Evolutionary conservation across 805 yeast genomes (phyloP), one percentile per base, ranked within the genome.

Genomic region (Naumovozyma baii): DNA sequence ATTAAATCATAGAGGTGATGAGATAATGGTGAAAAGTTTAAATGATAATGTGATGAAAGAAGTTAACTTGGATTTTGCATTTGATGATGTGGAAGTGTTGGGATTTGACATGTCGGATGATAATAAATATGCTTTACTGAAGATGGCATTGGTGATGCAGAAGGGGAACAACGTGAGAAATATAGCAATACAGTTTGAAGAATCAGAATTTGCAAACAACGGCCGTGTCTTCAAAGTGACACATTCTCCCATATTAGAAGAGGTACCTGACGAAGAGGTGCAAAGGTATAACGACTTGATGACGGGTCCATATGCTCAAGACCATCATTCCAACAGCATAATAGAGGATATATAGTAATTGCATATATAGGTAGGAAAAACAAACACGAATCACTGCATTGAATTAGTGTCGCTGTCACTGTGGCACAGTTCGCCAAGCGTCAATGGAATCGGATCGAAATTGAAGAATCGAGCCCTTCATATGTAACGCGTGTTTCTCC

Each of bases 231-330:
- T 7, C 26, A 22, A 7, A 13, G 15, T 13, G 28, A 16, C 18
- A 3, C 31, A 33, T 33, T 50, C 56, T n/a, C 49, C 51, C 3
- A 38, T 50, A 1, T 42, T 59, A 14, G 62, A 56, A 37, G 63
- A 59, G 17, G 51, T 57, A 4, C 58, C 57, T 31, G 63, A 59
- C 35, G 62, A 49, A 39, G 61, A 57, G 25, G 40, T 47, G 9
- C 39, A 44, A 15, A 22, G 18, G 18, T 18, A n/a, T 17, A 18
- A 31, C 5, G 18, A 12, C 16, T 18, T 47, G 60, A 16, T 54
- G 9, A 10, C 26, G n/a, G n/a, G n/a, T n/a, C n/a, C n/a, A n/a
- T n/a, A n/a, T 22, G 26, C 26, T 7, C 9, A 22, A 7, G 26
- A 22, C 26, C 26, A 7, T 10, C 7, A 10, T 22, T 7, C 9